phyloP scores from a whole-genome alignment of 1,284 basidiomycete species.

The Waitea zeae region DNA sequence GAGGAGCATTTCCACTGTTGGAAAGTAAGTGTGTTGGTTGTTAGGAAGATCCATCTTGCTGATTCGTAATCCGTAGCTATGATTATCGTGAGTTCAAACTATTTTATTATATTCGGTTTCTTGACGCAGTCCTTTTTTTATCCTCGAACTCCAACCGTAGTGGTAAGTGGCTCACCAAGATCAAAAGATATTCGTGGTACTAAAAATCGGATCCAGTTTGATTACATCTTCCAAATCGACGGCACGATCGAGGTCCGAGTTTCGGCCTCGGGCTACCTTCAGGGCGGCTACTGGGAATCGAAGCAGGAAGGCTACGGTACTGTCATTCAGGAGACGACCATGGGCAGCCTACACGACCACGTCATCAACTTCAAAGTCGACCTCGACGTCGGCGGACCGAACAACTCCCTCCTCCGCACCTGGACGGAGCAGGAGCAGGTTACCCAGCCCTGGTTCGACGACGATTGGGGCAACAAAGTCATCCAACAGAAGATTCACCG shows the following conservation, averaged over 20 bases:
- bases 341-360: constrained; percentile 57
- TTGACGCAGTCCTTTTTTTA: constrained; percentile 1
- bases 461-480: constrained; percentile 38
- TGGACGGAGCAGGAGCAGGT: constrained; percentile 29
- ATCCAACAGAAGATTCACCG: constrained; percentile 35
- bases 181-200: neutral
- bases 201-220: constrained; percentile 21
- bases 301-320: constrained; percentile 34
- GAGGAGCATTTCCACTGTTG: constrained; percentile 37
- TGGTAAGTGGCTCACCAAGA: constrained; percentile 14
- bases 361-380: constrained; percentile 53
- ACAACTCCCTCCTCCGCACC: constrained; percentile 40
- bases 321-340: constrained; percentile 34
- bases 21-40: constrained; percentile 27
- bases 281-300: constrained; percentile 38
- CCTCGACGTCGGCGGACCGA: constrained; percentile 36
- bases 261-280: constrained; percentile 52
- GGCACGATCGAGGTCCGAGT: constrained; percentile 48
- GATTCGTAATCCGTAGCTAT: constrained; percentile 19
- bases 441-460: constrained; percentile 36
- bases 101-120: neutral
- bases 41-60: neutral
- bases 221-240: constrained; percentile 50
- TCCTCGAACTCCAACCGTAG: constrained; percentile 10
- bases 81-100: constrained; percentile 27